A percentile compares a stretch with the other conserved stretches of the same genome.
Conservation (phyloP, 495 filamentous ascomycete genomes). For the Podospora tetraspora region DNA sequence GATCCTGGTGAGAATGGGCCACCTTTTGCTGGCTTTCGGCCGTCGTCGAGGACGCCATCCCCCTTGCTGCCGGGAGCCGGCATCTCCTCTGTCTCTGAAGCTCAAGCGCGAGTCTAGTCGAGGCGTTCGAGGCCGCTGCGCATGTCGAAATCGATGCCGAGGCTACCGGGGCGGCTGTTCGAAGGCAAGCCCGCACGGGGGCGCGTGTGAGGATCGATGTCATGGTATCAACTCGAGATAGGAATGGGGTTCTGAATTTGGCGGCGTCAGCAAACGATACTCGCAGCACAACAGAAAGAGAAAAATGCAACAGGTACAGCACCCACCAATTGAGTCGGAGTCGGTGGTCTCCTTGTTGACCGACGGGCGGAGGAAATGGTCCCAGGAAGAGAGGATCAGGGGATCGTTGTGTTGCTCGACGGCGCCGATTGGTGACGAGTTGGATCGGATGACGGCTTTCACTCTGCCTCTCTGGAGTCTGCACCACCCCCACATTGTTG, state of each 20-base stretch:
- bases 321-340: not conserved
- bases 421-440: constrained; percentile 9
- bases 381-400: not conserved
- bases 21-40: constrained; percentile 64
- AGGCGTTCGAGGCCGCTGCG: constrained; percentile 6
- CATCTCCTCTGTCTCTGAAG: constrained; percentile 9
- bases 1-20: constrained; percentile 12
- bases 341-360: not conserved
- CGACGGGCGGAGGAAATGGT: not conserved
- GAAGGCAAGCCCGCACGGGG: constrained; percentile 19
- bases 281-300: not conserved
- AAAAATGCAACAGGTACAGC: not conserved
- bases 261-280: not conserved
- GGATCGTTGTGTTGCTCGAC: not conserved
- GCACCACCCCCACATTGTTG: not conserved
- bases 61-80: constrained; percentile 5
- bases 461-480: not conserved
- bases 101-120: constrained; percentile 4
- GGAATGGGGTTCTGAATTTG: not conserved
- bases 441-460: not conserved
- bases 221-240: constrained; percentile 16
- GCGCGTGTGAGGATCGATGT: constrained; percentile 21
- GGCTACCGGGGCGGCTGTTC: constrained; percentile 3
- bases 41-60: constrained; percentile 45
- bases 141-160: constrained; percentile 8